Conservation (phyloP, 2,329 filamentous ascomycete genomes). For the Rosellinia necatrix region DNA sequence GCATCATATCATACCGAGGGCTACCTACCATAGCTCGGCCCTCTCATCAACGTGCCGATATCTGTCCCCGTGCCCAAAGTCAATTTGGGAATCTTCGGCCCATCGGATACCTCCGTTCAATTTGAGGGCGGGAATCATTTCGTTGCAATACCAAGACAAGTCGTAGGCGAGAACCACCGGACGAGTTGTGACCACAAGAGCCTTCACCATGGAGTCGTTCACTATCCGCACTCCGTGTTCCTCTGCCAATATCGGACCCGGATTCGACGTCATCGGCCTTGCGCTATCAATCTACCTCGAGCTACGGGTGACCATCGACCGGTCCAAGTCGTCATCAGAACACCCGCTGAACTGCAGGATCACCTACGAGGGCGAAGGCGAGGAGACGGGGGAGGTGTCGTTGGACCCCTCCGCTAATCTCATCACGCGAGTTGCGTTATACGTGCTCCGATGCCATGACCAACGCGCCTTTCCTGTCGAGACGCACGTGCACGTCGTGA, state of each 20-base stretch:
- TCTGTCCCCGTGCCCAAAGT: not conserved
- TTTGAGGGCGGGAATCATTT: too few species aligned
- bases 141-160: not conserved
- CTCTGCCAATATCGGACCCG: slow-evolving; percentile 95
- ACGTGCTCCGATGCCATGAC: slow-evolving; percentile 90
- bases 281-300: slow-evolving; percentile 94
- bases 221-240: slow-evolving; percentile 86
- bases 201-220: slow-evolving; percentile 59
- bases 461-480: slow-evolving; percentile 81
- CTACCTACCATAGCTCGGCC: too few species aligned
- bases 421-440: slow-evolving; percentile 90
- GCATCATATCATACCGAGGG: not conserved
- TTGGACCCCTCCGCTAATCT: slow-evolving; percentile 87
- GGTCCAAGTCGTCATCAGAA: slow-evolving; percentile 56
- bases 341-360: slow-evolving; percentile 82
- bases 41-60: too few species aligned
- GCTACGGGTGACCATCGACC: slow-evolving; percentile 77
- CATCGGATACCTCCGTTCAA: too few species aligned
- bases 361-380: slow-evolving; percentile 85
- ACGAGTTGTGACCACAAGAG: not conserved
- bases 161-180: too few species aligned
- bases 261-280: slow-evolving; percentile 96
- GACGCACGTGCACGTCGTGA: slow-evolving; percentile 93
- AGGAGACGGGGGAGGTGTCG: slow-evolving; percentile 73
- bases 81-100: too few species aligned